Conservation (phyloP, 192 early-diverging fungal species). For the Allomyces macrogynus region DNA sequence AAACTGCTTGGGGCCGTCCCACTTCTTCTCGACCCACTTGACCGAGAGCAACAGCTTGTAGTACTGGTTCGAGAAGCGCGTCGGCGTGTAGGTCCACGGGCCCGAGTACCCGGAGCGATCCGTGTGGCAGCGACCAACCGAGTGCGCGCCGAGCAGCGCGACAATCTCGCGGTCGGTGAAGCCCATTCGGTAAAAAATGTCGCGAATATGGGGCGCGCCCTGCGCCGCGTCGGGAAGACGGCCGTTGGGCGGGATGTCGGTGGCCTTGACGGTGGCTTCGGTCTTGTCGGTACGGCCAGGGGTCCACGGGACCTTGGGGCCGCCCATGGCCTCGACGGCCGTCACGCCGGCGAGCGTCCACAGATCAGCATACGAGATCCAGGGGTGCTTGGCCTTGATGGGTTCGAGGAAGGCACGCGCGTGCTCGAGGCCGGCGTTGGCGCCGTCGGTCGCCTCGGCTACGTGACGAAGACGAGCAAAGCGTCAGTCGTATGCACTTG, state of each 20-base stretch:
- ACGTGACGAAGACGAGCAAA: slow-evolving; percentile 14
- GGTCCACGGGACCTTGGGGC: slow-evolving; percentile 53
- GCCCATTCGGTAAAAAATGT: slow-evolving; percentile 43
- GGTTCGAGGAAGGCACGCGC: slow-evolving; percentile 48
- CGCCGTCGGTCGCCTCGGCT: slow-evolving; percentile 42
- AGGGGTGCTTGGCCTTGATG: slow-evolving; percentile 61
- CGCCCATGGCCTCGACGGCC: slow-evolving; percentile 55
- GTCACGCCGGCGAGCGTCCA: slow-evolving; percentile 59
- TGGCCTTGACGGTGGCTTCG: slow-evolving; percentile 17
- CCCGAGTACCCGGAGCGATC: slow-evolving; percentile 58
- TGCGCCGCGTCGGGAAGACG: slow-evolving; percentile 54
- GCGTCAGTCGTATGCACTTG: no score
- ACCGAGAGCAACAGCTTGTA: slow-evolving; percentile 57
- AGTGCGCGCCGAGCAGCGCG: slow-evolving; percentile 56
- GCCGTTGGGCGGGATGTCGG: slow-evolving; percentile 37
- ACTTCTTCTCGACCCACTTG: slow-evolving; percentile 64
- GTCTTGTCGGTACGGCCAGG: slow-evolving; percentile 36
- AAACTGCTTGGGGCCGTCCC: slow-evolving; percentile 68
- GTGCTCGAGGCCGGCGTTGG: slow-evolving; percentile 53
- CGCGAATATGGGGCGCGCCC: slow-evolving; percentile 43
- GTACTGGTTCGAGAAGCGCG: slow-evolving; percentile 72
- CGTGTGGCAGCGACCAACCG: slow-evolving; percentile 54
- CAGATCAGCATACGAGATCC: slow-evolving; percentile 66
- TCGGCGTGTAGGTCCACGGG: slow-evolving; percentile 79
- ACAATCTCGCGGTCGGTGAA: slow-evolving; percentile 66